These are phyloP conservation scores for Hemileia vastatrix DNA, from an alignment of 1,284 basidiomycete genomes.

Conservation along the genomic window DNA sequence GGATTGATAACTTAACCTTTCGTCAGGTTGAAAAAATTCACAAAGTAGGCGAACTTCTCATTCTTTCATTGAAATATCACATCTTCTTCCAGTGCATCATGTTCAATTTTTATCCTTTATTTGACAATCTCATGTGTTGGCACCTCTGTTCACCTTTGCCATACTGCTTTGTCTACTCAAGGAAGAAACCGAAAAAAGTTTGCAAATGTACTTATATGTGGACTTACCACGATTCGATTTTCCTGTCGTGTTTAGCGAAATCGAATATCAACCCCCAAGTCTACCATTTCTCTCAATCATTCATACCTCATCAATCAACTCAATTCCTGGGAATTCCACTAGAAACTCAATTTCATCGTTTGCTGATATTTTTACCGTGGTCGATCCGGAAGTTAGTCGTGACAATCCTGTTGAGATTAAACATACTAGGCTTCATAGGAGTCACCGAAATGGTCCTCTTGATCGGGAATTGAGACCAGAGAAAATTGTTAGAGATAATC, in stretches of 20 bases:
- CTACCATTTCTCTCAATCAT: slow-evolving; percentile 35
- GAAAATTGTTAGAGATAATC: slow-evolving; percentile 82
- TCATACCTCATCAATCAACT: slow-evolving; percentile 18
- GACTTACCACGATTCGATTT: slow-evolving; percentile 96
- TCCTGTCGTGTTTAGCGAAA: slow-evolving; percentile 88
- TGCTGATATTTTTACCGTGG: slow-evolving; percentile 69
- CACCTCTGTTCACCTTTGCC: background rate
- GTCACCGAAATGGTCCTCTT: slow-evolving; percentile 85
- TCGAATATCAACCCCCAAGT: slow-evolving; percentile 41
- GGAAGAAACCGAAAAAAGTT: slow-evolving; percentile 27
- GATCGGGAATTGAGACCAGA: slow-evolving; percentile 95
- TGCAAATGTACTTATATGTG: slow-evolving; percentile 69
- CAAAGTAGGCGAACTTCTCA: slow-evolving; percentile 53
- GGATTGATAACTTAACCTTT: slow-evolving; percentile 88
- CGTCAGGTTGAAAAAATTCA: slow-evolving; percentile 87
- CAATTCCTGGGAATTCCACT: slow-evolving; percentile 42
- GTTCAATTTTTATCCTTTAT: background rate
- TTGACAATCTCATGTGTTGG: slow-evolving; percentile 30
- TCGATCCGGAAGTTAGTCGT: slow-evolving; percentile 77
- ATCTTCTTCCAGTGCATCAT: background rate
- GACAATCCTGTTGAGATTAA: slow-evolving; percentile 98
- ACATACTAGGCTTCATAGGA: slow-evolving; percentile 83
- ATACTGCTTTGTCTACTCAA: background rate
- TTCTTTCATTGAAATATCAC: background rate
- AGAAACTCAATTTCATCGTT: slow-evolving; percentile 20